Evolutionary conservation across 1,139 yeast genomes (phyloP), one percentile per base, ranked within the genome.

Genomic region (Taphrina deformans): DNA sequence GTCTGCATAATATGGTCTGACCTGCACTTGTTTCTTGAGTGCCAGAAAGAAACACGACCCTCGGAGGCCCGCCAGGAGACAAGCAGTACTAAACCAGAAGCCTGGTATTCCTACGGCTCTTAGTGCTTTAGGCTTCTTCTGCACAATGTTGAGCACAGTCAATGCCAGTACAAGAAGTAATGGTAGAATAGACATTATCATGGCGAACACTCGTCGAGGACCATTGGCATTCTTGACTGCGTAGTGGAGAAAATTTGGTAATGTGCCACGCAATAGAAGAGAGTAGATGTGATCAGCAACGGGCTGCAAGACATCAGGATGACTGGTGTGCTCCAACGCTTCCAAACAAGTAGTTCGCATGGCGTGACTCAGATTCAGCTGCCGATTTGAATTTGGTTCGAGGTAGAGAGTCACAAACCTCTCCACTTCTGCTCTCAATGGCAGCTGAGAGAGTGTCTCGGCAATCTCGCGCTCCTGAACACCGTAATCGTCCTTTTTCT

Each of bases 41-140:
- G 53, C 53, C 1, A 48, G 26, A 18, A 48, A 18, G 35, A 48
- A 48, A 27, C 53, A 48, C 9, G 53, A 48, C 9, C 53, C 53
- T 48, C 53, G 12, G 35, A 24, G 35, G 16, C 35, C 53, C 2
- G 53, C 53, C 18, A 48, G 21, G 10, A 48, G 35, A 21, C 53
- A 26, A 1, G 53, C 26, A 26, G 35, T 27, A 27, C 53, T 23
- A 18, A 48, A 48, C 53, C 53, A 48, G 10, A 48, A 48, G 21
- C 35, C 26, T 14, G 53, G 53, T 1, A 48, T 27, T 18, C 53
- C 53, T 0, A 48, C 26, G 18, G 35, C 35, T n/a, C 53, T 48
- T 18, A 48, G 21, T 23, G 26, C 35, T 26, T 29, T 26, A 6
- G 53, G 53, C 35, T 48, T 48, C 18, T 16, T 29, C 21, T 48